Evolutionary conservation across 495 filamentous ascomycete species (phyloP), one percentile per base, ranked within the genome.

Genomic region (Achaetomiella virescens): DNA sequence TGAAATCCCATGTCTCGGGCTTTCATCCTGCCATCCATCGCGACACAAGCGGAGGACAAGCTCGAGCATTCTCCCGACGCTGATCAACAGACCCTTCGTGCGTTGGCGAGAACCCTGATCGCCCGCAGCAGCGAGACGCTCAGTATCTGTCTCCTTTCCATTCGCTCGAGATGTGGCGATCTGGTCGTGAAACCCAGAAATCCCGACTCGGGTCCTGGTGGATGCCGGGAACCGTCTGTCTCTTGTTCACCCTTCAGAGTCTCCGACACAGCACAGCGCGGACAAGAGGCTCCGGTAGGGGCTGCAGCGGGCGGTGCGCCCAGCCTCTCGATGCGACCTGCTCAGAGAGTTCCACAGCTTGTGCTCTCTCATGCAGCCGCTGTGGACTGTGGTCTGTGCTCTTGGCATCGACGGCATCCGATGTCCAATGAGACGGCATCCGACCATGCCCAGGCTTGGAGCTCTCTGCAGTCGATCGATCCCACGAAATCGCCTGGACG

Each of bases 211-310:
- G 22, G 8, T 8, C 11, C 27, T 42, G 36, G 24, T 25, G 27
- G 27, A 31, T 27, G 48, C 2, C 35, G 21, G 25, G 14, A 17
- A 15, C 27, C n/a, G 27, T 33, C 8, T 25, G 6, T 2, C 31
- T 36, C 20, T 48, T 29, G 20, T 17, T 18, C n/a, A 0, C 37
- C 17, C n/a, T 46, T 6, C 40, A 31, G 47, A 17, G 8, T 24
- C 20, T 24, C 25, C 27, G 24, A 5, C 20, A 20, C 18, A 37
- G 25, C 17, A n/a, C n/a, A 2, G 48, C 17, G 24, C 38, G 50
- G 50, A 33, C 41, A 52, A 52, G 50, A 52, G 50, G 15, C 50
- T 43, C 50, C 38, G 50, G 17, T n/a, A 52, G 50, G 40, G 31
- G 15, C 20, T 6, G 5, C 15, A 21, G 4, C 0, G 2, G n/a